A percentile compares a stretch with the other conserved stretches of the same genome.
These are phyloP conservation scores for Casaregolazyma lundiana DNA, from an alignment of 1,139 yeast genomes.

Conservation along the genomic window DNA sequence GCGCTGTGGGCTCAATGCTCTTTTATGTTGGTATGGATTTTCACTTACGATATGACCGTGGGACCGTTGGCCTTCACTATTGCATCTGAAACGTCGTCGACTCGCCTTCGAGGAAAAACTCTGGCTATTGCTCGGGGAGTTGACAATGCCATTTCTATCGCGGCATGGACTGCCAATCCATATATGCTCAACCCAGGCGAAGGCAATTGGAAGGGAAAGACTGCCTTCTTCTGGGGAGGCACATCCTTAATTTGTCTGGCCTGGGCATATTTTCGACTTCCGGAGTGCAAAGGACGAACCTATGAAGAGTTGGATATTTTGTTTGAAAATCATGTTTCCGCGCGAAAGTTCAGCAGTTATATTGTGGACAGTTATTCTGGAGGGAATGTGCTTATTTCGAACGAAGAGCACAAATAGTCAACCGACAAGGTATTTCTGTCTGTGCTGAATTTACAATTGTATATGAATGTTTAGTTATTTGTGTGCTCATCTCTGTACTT, in stretches of 20 bases:
- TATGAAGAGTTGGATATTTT: constrained; percentile 54
- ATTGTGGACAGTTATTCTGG: no score
- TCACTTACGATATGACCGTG: constrained; percentile 45
- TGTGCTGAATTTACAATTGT: no score
- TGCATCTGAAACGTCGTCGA: constrained; percentile 9
- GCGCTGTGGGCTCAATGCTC: constrained; percentile 15
- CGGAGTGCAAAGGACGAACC: constrained; percentile 54
- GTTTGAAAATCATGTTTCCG: constrained; percentile 42
- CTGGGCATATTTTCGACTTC: constrained; percentile 50
- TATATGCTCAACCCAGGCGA: constrained; percentile 54
- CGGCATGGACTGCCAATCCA: constrained; percentile 44
- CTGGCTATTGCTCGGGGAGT: constrained; percentile 47
- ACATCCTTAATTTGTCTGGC: constrained; percentile 34
- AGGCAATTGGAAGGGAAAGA: constrained; percentile 53
- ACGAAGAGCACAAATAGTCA: no score
- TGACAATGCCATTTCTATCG: constrained; percentile 38
- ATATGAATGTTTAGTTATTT: no score
- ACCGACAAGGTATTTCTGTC: no score
- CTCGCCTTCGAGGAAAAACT: constrained; percentile 47
- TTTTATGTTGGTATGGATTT: constrained; percentile 23
- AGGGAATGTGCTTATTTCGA: no score
- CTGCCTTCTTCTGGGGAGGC: constrained; percentile 54
- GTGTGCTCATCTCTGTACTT: no score
- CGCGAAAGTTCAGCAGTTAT: constrained; percentile 28
- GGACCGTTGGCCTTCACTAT: constrained; percentile 11